A percentile compares a stretch with the other conserved stretches of the same genome.
Evolutionary conservation across 2,329 filamentous ascomycete species (phyloP).

Genomic region (Colletotrichum filicis): DNA sequence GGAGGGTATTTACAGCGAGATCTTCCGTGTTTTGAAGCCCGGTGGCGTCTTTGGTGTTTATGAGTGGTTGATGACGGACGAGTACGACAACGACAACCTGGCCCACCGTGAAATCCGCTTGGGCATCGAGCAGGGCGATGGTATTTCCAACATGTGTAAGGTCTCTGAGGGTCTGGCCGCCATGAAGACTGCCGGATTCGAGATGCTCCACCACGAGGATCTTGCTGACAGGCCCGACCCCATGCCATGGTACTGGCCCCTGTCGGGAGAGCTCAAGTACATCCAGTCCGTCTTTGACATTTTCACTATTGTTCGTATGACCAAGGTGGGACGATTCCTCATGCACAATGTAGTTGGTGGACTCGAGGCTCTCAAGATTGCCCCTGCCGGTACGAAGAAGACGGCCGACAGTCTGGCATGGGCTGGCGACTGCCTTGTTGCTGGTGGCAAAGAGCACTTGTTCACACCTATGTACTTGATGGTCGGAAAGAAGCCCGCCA

Average conservation of each 20-base stretch:
- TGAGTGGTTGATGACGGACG: conserved; percentile 96
- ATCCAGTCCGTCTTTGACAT: conserved; percentile 83
- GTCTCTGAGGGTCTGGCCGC: conserved; percentile 81
- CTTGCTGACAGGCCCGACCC: conserved; percentile 77
- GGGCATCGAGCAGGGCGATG: conserved; percentile 91
- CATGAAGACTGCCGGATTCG: conserved; percentile 86
- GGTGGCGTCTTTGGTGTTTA: conserved; percentile 94
- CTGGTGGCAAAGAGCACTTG: conserved; percentile 87
- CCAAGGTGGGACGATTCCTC: conserved; percentile 79
- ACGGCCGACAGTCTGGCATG: conserved; percentile 89
- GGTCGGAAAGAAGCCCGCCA: conserved; percentile 84
- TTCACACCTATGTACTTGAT: conserved; percentile 99
- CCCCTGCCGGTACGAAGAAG: conserved; percentile 89
- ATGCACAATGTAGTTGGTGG: conserved; percentile 82
- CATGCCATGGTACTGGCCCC: conserved; percentile 93
- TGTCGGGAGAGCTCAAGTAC: conserved; percentile 87
- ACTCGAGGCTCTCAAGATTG: conserved; percentile 79
- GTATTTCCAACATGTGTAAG: conserved; percentile 94
- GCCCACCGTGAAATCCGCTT: conserved; percentile 87
- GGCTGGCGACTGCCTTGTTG: conserved; percentile 87
- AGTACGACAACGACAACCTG: conserved; percentile 88
- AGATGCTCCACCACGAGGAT: conserved; percentile 55
- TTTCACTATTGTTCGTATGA: conserved; percentile 89
- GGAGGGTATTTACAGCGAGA: conserved; percentile 89
- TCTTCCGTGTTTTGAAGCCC: conserved; percentile 93